Conservation (phyloP, 257 asterid species). For the Lantana camara region DNA sequence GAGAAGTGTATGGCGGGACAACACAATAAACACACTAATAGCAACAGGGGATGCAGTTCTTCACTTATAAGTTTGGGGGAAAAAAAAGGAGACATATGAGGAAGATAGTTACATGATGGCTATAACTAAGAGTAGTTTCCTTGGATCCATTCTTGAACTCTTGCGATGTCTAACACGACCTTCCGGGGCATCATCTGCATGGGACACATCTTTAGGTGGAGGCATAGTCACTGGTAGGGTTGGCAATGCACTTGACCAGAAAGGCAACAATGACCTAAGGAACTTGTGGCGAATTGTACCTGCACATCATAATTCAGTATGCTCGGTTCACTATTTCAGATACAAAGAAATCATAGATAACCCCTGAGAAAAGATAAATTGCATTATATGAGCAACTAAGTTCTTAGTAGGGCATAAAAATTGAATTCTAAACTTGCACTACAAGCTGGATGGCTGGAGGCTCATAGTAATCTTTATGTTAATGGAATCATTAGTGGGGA, state of each 20-base stretch:
- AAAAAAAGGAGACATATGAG: too few relatives aligned
- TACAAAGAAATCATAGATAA: constrained; percentile 10
- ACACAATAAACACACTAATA: too few relatives aligned
- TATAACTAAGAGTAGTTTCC: constrained; percentile 82
- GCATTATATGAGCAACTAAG: neutral
- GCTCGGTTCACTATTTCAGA: constrained; percentile 15
- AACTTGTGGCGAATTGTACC: constrained; percentile 83
- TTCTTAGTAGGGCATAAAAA: too few relatives aligned
- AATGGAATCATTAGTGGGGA: too few relatives aligned
- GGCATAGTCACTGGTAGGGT: constrained; percentile 93
- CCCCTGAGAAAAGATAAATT: too few relatives aligned
- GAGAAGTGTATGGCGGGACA: too few relatives aligned
- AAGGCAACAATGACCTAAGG: constrained; percentile 82
- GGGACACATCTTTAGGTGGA: constrained; percentile 69
- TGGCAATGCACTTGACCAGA: constrained; percentile 93
- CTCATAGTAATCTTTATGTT: too few relatives aligned
- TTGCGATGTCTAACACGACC: constrained; percentile 70
- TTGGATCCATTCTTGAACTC: constrained; percentile 89
- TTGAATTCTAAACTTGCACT: too few relatives aligned
- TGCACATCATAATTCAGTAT: constrained; percentile 33
- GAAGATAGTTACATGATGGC: constrained; percentile 67
- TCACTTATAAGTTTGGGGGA: too few relatives aligned
- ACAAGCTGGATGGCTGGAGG: too few relatives aligned
- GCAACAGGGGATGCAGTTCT: too few relatives aligned
- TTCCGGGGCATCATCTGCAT: constrained; percentile 68